Conservation (phyloP, 768 basidiomycete genomes). For the Hygrophorus pudorinus region DNA sequence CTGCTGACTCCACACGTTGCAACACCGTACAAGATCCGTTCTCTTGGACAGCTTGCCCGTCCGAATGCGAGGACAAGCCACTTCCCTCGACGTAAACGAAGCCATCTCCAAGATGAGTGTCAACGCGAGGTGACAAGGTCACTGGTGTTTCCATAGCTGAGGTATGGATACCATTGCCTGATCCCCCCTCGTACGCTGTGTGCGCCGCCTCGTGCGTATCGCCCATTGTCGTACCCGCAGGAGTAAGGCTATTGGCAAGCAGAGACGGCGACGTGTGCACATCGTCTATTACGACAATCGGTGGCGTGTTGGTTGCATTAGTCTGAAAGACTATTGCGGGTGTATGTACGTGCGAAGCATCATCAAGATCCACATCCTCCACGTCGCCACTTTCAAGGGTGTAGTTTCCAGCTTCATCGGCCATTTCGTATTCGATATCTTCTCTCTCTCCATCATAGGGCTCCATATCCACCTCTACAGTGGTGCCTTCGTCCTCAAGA, state of each 20-base stretch:
- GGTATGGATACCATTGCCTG: not conserved
- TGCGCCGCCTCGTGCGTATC: not conserved
- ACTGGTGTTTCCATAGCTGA: not conserved
- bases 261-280: not conserved
- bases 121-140: not conserved
- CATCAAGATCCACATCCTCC: conserved; percentile 41
- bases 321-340: conserved; percentile 6
- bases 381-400: conserved; percentile 21
- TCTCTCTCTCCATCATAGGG: conserved; percentile 32
- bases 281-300: not conserved
- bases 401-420: conserved; percentile 27
- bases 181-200: not conserved
- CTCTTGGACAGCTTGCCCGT: not conserved
- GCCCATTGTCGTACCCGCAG: not conserved
- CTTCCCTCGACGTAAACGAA: not conserved
- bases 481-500: conserved; percentile 22
- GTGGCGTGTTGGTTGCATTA: not conserved
- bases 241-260: not conserved
- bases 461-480: conserved; percentile 63
- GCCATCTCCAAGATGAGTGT: not conserved
- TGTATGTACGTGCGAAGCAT: conserved; percentile 11
- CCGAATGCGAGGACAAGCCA: not conserved
- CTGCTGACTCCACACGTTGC: too few relatives aligned
- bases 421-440: conserved; percentile 49
- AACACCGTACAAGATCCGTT: too few relatives aligned